These are phyloP conservation scores for Chaetomium strumarium DNA, from an alignment of 2,329 filamentous ascomycete species.

Conservation along the genomic window DNA sequence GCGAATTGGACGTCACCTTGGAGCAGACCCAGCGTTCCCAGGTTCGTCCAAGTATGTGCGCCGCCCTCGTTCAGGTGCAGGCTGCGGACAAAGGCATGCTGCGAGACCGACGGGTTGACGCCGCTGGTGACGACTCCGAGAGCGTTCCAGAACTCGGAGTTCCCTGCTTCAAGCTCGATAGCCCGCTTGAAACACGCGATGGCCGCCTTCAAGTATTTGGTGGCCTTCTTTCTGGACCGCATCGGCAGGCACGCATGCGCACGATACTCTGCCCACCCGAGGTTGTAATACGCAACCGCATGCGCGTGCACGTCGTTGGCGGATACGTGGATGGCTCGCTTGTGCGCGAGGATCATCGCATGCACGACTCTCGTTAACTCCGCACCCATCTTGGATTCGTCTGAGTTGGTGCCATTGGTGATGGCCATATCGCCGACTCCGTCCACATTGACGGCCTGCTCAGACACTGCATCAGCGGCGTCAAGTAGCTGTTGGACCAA, in stretches of 20 bases:
- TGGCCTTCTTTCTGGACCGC: slow-evolving; percentile 49
- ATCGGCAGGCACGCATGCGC: slow-evolving; percentile 63
- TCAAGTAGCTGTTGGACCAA: slow-evolving; percentile 54
- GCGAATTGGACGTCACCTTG: slow-evolving; percentile 82
- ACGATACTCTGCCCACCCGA: slow-evolving; percentile 88
- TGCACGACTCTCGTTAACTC: slow-evolving; percentile 57
- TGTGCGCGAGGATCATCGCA: slow-evolving; percentile 76
- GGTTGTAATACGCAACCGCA: slow-evolving; percentile 93
- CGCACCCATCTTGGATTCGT: slow-evolving; percentile 43
- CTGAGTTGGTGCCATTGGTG: slow-evolving; percentile 39
- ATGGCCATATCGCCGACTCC: slow-evolving; percentile 42
- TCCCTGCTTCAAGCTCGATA: slow-evolving; percentile 91
- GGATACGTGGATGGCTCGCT: slow-evolving; percentile 71
- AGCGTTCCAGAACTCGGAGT: slow-evolving; percentile 95
- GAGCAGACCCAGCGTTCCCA: slow-evolving; percentile 78
- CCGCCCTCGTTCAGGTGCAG: slow-evolving; percentile 88
- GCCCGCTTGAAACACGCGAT: slow-evolving; percentile 90
- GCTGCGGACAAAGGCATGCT: slow-evolving; percentile 89
- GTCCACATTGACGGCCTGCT: slow-evolving; percentile 65
- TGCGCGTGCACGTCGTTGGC: slow-evolving; percentile 75
- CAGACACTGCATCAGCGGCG: slow-evolving; percentile 44
- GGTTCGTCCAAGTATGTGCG: slow-evolving; percentile 81
- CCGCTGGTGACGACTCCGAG: slow-evolving; percentile 84
- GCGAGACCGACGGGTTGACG: slow-evolving; percentile 79
- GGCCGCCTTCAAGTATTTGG: slow-evolving; percentile 70